Percentiles rank a stretch among this genome's conserved stretches.
Evolutionary conservation across 768 basidiomycete genomes (phyloP).

Genomic region (Termitomyces sp.): DNA sequence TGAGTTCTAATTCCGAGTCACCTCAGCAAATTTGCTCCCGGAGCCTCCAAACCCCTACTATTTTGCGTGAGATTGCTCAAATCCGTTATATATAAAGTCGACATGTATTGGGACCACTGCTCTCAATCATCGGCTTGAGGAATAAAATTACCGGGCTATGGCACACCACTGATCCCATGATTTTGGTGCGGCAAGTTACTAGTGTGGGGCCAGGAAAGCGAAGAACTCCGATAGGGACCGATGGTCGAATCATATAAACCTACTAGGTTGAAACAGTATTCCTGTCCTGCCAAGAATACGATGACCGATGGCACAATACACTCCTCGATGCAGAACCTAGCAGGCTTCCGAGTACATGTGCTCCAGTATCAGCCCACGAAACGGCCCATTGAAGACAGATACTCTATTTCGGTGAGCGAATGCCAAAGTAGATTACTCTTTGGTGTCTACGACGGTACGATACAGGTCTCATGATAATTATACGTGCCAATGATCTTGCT

Average conservation of each 20-base stretch:
- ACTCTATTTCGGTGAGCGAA: conserved; percentile 20
- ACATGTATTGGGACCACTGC: too few relatives aligned
- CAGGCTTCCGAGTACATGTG: conserved; percentile 17
- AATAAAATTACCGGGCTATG: too few relatives aligned
- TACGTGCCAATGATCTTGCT: not conserved
- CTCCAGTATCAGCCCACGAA: conserved; percentile 31
- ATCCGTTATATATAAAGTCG: too few relatives aligned
- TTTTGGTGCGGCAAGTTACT: too few relatives aligned
- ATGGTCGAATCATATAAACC: not conserved
- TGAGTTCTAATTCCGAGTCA: too few relatives aligned
- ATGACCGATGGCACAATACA: conserved; percentile 1
- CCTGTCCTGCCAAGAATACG: conserved; percentile 1
- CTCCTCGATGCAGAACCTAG: conserved; percentile 5
- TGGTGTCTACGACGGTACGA: conserved; percentile 32
- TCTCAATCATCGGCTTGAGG: too few relatives aligned
- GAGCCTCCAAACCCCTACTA: too few relatives aligned
- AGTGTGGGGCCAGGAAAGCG: too few relatives aligned
- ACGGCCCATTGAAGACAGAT: conserved; percentile 34
- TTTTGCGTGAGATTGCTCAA: too few relatives aligned
- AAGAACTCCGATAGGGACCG: too few relatives aligned
- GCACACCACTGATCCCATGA: too few relatives aligned
- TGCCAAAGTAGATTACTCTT: conserved; percentile 21
- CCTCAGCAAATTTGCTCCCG: too few relatives aligned
- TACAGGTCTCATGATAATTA: not conserved
- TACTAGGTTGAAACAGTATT: not conserved